These are phyloP conservation scores for Glaciozyma martinii DNA, from an alignment of 768 basidiomycete species.

Conservation along the genomic window DNA sequence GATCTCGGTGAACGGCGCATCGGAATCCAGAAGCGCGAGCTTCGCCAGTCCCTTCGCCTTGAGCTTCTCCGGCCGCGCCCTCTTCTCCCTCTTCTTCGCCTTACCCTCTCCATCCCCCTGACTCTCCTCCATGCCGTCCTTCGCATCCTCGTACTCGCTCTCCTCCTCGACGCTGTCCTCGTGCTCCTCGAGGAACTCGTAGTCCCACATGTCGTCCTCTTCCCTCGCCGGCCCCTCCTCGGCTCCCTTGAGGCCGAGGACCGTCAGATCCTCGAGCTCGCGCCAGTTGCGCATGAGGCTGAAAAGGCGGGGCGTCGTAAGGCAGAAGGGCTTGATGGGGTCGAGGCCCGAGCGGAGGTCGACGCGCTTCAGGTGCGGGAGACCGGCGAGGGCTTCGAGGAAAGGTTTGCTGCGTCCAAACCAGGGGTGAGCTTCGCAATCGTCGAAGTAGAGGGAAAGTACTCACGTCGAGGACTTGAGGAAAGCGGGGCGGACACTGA, in stretches of 20 bases:
- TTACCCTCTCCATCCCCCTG: background rate
- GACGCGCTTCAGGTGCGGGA: constrained; percentile 8
- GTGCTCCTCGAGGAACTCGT: constrained; percentile 1
- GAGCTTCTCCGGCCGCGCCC: background rate
- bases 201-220: constrained; percentile 17
- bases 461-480: constrained; percentile 20
- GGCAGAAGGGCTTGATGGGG: constrained; percentile 2
- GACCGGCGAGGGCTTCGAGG: constrained; percentile 8
- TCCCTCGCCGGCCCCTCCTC: constrained; percentile 3
- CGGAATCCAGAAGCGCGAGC: constrained; percentile 4
- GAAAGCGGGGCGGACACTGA: constrained; percentile 10
- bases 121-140: background rate
- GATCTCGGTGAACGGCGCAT: background rate
- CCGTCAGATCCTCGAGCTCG: constrained; percentile 11
- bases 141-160: background rate
- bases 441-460: too few species aligned
- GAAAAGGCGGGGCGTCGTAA: constrained; percentile 20
- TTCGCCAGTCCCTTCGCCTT: constrained; percentile 9
- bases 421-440: background rate
- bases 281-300: constrained; percentile 8
- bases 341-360: constrained; percentile 8
- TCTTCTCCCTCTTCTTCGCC: background rate
- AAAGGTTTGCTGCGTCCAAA: constrained; percentile 12
- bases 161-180: background rate
- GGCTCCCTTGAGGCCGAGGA: background rate